Evolutionary conservation across 495 filamentous ascomycete species (phyloP).

Genomic region (Tuber microsphaerosporum): DNA sequence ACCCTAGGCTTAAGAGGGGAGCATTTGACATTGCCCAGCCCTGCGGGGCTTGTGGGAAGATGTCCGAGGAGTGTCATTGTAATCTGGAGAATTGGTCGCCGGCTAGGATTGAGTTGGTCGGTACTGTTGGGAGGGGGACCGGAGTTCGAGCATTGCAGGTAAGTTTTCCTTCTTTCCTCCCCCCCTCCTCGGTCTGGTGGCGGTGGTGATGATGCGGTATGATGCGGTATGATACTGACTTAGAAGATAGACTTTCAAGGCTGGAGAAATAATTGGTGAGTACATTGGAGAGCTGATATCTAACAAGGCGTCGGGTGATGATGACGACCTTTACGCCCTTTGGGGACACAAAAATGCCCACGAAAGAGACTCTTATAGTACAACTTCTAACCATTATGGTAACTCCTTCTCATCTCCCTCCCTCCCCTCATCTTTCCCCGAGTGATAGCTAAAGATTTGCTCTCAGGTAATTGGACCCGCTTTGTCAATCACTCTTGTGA

Average conservation of each 20-base stretch:
- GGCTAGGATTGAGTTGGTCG: constrained; percentile 14
- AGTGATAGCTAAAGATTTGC: not conserved
- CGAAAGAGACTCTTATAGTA: constrained; percentile 1
- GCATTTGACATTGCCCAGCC: not conserved
- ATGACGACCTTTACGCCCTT: constrained; percentile 13
- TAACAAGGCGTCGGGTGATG: too few species aligned
- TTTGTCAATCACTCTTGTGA: constrained; percentile 24
- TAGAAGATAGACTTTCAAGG: constrained; percentile 12
- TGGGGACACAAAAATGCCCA: constrained; percentile 4
- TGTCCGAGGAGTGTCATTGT: constrained; percentile 7
- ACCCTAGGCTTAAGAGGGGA: constrained; percentile 8
- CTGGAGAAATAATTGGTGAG: constrained; percentile 21
- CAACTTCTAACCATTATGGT: constrained; percentile 25
- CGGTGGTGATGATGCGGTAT: not conserved
- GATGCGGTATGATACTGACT: not conserved
- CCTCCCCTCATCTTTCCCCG: not conserved
- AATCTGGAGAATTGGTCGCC: constrained; percentile 17
- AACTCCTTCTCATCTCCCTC: not conserved
- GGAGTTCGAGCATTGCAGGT: constrained; percentile 28
- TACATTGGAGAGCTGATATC: constrained; percentile 18
- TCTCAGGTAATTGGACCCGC: constrained; percentile 29
- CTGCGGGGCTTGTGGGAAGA: constrained; percentile 14
- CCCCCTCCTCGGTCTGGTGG: not conserved
- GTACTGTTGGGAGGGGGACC: not conserved
- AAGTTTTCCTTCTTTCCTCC: not conserved